Conservation (phyloP, 2,329 filamentous ascomycete genomes). For the Massarina eburnea region DNA sequence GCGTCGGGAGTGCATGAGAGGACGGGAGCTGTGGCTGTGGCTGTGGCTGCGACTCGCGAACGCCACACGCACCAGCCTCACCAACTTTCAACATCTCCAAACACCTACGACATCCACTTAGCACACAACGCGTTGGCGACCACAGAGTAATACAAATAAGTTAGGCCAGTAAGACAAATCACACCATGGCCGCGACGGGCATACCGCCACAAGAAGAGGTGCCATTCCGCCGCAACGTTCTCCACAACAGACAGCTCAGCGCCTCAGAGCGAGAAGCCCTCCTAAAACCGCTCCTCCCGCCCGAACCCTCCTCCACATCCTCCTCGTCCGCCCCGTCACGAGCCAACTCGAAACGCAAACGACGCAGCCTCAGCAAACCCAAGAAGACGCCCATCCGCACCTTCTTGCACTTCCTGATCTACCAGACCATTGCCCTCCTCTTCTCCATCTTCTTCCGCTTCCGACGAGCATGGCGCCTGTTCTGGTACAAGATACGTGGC, state of each 20-base stretch:
- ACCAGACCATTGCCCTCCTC: slow-evolving; percentile 71
- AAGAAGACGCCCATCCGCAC: slow-evolving; percentile 59
- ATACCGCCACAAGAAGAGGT: slow-evolving; percentile 31
- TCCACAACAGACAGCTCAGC: slow-evolving; percentile 45
- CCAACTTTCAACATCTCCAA: slow-evolving; percentile 10
- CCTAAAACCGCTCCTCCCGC: slow-evolving; percentile 56
- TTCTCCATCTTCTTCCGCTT: slow-evolving; percentile 88
- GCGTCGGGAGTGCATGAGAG: slow-evolving; percentile 15
- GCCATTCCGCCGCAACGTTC: slow-evolving; percentile 38
- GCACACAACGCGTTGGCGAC: slow-evolving; percentile 5
- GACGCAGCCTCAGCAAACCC: slow-evolving; percentile 19
- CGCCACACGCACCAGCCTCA: slow-evolving; percentile 35
- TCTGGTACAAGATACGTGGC: slow-evolving; percentile 75
- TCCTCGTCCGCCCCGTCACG: slow-evolving; percentile 4
- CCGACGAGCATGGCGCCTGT: slow-evolving; percentile 75
- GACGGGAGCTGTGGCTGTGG: slow-evolving; percentile 1
- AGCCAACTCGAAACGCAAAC: slow-evolving; percentile 11
- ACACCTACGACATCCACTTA: slow-evolving; percentile 6
- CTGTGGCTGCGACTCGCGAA: slow-evolving; percentile 30
- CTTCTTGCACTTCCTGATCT: slow-evolving; percentile 68
- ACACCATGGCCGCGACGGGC: slow-evolving; percentile 39
- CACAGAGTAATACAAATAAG: too few species aligned
- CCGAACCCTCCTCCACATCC: slow-evolving; percentile 35
- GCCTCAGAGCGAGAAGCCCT: slow-evolving; percentile 54
- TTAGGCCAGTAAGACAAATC: too few species aligned